Percentiles rank a stretch among this genome's conserved stretches.
Evolutionary conservation across 257 asterid genomes (phyloP).

Genomic region (Ajuga chamaepitys): DNA sequence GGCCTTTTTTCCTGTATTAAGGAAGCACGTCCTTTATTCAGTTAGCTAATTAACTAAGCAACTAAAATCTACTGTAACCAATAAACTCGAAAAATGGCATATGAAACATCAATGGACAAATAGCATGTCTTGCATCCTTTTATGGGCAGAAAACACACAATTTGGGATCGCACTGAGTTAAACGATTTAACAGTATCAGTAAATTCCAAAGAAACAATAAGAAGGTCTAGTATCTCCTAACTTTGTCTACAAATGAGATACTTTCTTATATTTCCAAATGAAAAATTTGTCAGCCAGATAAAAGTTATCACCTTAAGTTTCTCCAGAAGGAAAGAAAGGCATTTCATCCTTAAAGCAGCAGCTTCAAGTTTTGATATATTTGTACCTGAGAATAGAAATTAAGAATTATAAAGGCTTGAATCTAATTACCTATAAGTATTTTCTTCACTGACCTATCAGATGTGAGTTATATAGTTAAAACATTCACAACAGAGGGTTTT

Average conservation of each 20-base stretch:
- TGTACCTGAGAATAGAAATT: constrained; percentile 49
- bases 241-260: too few relatives aligned
- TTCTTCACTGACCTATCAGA: too few relatives aligned
- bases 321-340: constrained; percentile 61
- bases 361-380: constrained; percentile 73
- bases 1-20: constrained; percentile 42
- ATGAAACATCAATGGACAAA: neutral
- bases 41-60: neutral
- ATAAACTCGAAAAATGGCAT: neutral
- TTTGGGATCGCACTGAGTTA: neutral
- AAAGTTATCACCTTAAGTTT: constrained; percentile 53
- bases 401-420: neutral
- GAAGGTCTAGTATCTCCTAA: too few relatives aligned
- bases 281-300: neutral
- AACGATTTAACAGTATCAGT: neutral
- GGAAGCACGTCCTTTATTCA: constrained; percentile 4
- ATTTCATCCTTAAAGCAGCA: constrained; percentile 51
- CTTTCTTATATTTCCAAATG: too few relatives aligned
- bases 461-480: too few relatives aligned
- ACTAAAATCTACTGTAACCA: neutral
- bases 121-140: constrained; percentile 6
- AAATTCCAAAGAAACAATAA: neutral
- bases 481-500: too few relatives aligned
- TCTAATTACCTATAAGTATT: too few relatives aligned
- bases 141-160: neutral